These are phyloP conservation scores for Hymenoscyphus infarciens DNA, from an alignment of 2,329 filamentous ascomycete species.

Conservation along the genomic window DNA sequence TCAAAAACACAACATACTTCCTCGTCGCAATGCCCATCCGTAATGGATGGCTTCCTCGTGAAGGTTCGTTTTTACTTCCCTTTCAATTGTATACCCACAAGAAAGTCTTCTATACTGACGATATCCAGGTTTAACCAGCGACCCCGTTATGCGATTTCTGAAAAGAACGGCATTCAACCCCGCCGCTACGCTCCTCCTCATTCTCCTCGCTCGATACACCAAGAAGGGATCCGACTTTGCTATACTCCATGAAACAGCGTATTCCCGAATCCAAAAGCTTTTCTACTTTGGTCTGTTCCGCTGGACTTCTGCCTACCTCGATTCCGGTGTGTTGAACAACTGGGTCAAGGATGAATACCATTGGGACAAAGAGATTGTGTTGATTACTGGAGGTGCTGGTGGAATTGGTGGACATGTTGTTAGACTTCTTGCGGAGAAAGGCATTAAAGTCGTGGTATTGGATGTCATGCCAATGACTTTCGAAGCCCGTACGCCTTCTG, in stretches of 20 bases:
- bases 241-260: slow-evolving; percentile 48
- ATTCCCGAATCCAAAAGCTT: slow-evolving; percentile 51
- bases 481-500: slow-evolving; percentile 40
- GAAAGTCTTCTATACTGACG: not conserved
- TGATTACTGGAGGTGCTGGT: slow-evolving; percentile 70
- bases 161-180: slow-evolving; percentile 62
- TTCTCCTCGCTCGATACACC: slow-evolving; percentile 63
- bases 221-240: slow-evolving; percentile 53
- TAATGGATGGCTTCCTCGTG: slow-evolving; percentile 49
- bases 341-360: slow-evolving; percentile 54
- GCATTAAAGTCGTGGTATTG: slow-evolving; percentile 66
- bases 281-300: slow-evolving; percentile 50
- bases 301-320: slow-evolving; percentile 49
- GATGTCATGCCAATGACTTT: slow-evolving; percentile 67
- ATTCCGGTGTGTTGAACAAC: slow-evolving; percentile 46
- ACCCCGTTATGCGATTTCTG: slow-evolving; percentile 56
- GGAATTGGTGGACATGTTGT: slow-evolving; percentile 70
- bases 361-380: slow-evolving; percentile 63
- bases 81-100: not conserved
- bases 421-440: slow-evolving; percentile 57
- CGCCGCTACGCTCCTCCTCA: slow-evolving; percentile 57
- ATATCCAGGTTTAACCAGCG: slow-evolving; percentile 49
- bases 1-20: not conserved
- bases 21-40: slow-evolving; percentile 42
- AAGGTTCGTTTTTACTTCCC: slow-evolving; percentile 37